A percentile compares a stretch with the other conserved stretches of the same genome.
phyloP scores from a whole-genome alignment of 352 stramenopile genomes.

The Aphanomyces stellatus region DNA sequence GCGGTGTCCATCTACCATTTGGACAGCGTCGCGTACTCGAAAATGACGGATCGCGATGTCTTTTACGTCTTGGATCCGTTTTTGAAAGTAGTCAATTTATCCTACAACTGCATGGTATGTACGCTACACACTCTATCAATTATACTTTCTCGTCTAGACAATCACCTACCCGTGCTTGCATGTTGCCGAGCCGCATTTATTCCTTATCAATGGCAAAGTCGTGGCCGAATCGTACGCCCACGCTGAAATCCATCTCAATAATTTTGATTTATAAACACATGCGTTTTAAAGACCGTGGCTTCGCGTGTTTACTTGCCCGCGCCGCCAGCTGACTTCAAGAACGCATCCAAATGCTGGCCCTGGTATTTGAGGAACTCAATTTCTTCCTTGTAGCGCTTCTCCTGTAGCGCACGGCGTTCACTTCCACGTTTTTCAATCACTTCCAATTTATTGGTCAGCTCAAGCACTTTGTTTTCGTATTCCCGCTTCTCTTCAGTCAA shows the following conservation, averaged over 20 bases:
- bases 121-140: not conserved
- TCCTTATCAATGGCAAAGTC: conserved; percentile 19
- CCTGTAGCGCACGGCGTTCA: conserved; percentile 82
- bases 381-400: conserved; percentile 93
- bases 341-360: conserved; percentile 91
- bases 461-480: conserved; percentile 74
- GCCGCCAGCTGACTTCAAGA: conserved; percentile 85
- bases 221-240: conserved; percentile 16
- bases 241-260: conserved; percentile 14
- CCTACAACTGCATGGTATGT: not conserved
- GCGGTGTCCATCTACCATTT: conserved; percentile 18
- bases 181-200: conserved; percentile 17
- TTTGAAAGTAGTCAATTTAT: not conserved
- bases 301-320: conserved; percentile 12
- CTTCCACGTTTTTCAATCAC: conserved; percentile 88
- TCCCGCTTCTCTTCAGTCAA: conserved; percentile 54
- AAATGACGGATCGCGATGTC: conserved; percentile 11
- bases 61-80: conserved; percentile 18
- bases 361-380: conserved; percentile 95
- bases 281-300: no score
- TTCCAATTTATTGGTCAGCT: conserved; percentile 88
- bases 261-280: conserved; percentile 18
- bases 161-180: conserved; percentile 14
- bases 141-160: not conserved
- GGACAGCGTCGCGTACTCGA: conserved; percentile 5